Evolutionary conservation across 73 alveolate genomes (phyloP).

Genomic region (Paramecium sonneborni): DNA sequence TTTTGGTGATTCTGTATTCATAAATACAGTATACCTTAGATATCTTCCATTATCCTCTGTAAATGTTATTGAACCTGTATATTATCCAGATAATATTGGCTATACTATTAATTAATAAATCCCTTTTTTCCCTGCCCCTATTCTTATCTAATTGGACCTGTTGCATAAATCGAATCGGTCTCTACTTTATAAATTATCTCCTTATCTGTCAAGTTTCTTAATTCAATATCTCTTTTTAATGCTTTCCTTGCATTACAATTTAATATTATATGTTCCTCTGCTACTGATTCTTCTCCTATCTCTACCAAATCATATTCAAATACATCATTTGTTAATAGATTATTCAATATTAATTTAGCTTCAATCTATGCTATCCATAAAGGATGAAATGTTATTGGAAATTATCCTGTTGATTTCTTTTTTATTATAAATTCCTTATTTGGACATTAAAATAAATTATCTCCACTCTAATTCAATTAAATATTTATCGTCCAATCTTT

Average conservation of each 20-base stretch:
- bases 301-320: conserved; percentile 95
- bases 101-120: conserved; percentile 68
- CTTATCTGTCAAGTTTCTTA: conserved; percentile 88
- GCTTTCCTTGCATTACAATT: conserved; percentile 92
- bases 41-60: conserved; percentile 88
- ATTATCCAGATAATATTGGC: conserved; percentile 94
- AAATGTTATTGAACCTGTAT: conserved; percentile 96
- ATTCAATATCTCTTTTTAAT: conserved; percentile 77
- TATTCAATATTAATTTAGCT: conserved; percentile 87
- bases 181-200: conserved; percentile 89
- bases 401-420: conserved; percentile 81
- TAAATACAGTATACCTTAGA: conserved; percentile 86
- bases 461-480: conserved; percentile 73
- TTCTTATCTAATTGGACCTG: conserved; percentile 73
- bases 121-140: conserved; percentile 58
- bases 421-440: conserved; percentile 76
- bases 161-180: conserved; percentile 94
- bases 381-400: conserved; percentile 90
- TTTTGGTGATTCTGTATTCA: conserved; percentile 87
- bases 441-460: conserved; percentile 67
- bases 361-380: conserved; percentile 81
- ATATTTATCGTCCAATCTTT: conserved; percentile 95
- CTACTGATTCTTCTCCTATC: conserved; percentile 97
- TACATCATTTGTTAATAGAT: conserved; percentile 88
- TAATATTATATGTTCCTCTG: conserved; percentile 96